Conservation (phyloP, 2,329 filamentous ascomycete species). For the Fusarium tanahbumbuense region DNA sequence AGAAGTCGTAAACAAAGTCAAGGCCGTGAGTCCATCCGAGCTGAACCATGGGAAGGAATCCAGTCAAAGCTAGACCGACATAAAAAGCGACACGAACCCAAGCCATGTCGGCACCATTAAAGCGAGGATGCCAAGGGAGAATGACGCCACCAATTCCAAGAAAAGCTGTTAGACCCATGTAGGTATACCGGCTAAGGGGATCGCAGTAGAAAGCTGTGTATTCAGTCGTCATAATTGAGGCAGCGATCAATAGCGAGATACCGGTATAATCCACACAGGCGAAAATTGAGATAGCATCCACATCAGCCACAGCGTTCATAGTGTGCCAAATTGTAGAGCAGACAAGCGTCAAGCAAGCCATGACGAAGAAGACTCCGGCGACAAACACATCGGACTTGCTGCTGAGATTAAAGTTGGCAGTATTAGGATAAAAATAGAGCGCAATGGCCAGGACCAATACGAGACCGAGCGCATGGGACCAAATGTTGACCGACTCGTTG, state of each 20-base stretch:
- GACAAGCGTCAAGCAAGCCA: conserved; percentile 91
- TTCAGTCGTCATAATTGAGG: conserved; percentile 97
- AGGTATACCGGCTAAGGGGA: conserved; percentile 84
- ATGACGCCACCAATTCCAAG: conserved; percentile 90
- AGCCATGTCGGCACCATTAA: conserved; percentile 92
- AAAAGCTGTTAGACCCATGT: conserved; percentile 83
- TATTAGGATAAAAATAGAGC: conserved; percentile 95
- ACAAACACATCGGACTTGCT: conserved; percentile 91
- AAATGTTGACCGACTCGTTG: conserved; percentile 98
- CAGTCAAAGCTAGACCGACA: conserved; percentile 85
- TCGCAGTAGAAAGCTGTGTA: conserved; percentile 99
- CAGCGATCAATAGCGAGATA: conserved; percentile 92
- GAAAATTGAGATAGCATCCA: conserved; percentile 90
- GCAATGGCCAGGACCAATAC: conserved; percentile 87
- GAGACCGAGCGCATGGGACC: conserved; percentile 93
- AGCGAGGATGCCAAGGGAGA: conserved; percentile 94
- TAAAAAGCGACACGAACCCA: conserved; percentile 95
- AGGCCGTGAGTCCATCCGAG: conserved; percentile 80
- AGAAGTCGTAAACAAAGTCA: conserved; percentile 89
- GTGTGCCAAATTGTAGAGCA: conserved; percentile 99
- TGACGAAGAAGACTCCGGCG: conserved; percentile 94
- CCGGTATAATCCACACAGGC: conserved; percentile 99
- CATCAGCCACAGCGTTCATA: conserved; percentile 95
- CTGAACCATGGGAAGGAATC: conserved; percentile 89
- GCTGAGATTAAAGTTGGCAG: conserved; percentile 85